phyloP scores from a whole-genome alignment of 805 yeast species.

The Wickerhamomyces bisporus region DNA sequence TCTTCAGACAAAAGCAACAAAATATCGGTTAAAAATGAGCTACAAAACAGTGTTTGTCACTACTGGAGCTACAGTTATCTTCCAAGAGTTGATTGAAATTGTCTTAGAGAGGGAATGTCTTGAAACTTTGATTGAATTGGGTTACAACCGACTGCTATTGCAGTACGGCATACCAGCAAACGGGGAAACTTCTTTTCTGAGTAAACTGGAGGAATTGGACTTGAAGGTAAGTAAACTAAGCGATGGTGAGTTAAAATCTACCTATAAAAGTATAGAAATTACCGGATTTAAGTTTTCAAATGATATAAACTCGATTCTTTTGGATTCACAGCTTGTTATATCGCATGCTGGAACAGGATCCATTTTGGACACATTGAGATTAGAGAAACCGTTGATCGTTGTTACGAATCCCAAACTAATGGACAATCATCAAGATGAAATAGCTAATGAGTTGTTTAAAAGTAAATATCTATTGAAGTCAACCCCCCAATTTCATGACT shows the following conservation, averaged over 20 bases:
- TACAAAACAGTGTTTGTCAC: conserved; percentile 47
- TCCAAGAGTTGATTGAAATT: conserved; percentile 48
- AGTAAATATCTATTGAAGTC: conserved; percentile 27
- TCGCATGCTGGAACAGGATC: conserved; percentile 95
- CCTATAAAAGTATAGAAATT: conserved; percentile 23
- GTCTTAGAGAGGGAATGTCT: conserved; percentile 34
- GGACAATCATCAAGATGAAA: conserved; percentile 83
- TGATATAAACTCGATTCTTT: conserved; percentile 37
- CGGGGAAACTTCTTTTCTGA: conserved; percentile 18
- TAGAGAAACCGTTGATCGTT: conserved; percentile 53
- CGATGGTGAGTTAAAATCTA: conserved; percentile 1
- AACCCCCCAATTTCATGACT: conserved; percentile 5
- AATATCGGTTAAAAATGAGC: neutral
- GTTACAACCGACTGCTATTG: conserved; percentile 39
- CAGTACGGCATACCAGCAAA: conserved; percentile 53
- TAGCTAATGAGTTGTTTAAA: conserved; percentile 51
- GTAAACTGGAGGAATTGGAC: neutral
- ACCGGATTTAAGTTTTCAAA: conserved; percentile 44
- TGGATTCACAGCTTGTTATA: conserved; percentile 52
- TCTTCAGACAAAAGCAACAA: no score
- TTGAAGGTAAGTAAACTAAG: neutral
- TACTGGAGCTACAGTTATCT: conserved; percentile 91
- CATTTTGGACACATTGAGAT: conserved; percentile 68
- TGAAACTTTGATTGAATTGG: conserved; percentile 26
- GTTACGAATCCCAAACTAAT: conserved; percentile 68